These are phyloP conservation scores for Hygrophila difformis DNA, from an alignment of 257 asterid genomes.

Conservation along the genomic window DNA sequence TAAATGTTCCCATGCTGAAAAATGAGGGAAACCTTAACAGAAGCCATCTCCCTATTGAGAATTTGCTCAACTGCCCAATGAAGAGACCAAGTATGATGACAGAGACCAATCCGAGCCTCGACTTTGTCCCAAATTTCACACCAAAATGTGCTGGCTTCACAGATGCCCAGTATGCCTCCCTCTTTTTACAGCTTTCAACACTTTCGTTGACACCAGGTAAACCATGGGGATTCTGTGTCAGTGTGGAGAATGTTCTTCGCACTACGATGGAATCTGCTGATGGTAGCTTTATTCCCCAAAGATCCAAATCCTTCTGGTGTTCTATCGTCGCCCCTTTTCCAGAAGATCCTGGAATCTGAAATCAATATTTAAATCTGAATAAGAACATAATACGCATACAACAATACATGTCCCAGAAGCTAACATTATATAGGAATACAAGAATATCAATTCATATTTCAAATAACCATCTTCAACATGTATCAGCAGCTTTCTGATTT, in stretches of 20 bases:
- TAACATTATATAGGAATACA: neutral
- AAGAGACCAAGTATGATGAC: conserved; percentile 42
- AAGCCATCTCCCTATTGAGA: conserved; percentile 50
- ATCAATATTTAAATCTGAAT: no score
- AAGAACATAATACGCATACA: no score
- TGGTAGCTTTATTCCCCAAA: conserved; percentile 75
- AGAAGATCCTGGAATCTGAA: conserved; percentile 78
- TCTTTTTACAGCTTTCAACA: conserved; percentile 28
- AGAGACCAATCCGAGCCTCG: conserved; percentile 43
- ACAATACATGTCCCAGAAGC: neutral
- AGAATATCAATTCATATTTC: no score
- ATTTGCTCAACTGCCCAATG: conserved; percentile 45
- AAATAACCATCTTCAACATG: no score
- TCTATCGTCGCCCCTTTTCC: conserved; percentile 53
- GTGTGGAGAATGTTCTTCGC: conserved; percentile 48
- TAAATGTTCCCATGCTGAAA: conserved; percentile 60
- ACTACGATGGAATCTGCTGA: conserved; percentile 80
- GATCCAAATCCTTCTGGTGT: conserved; percentile 56
- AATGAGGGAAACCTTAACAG: conserved; percentile 56
- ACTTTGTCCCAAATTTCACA: conserved; percentile 54
- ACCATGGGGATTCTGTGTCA: conserved; percentile 56
- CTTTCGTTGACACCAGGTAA: conserved; percentile 57
- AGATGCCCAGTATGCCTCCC: conserved; percentile 71
- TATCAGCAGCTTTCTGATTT: no score
- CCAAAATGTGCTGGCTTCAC: conserved; percentile 77